Evolutionary conservation across 1,139 yeast species (phyloP).

Genomic region (Ogataea hybrid): DNA sequence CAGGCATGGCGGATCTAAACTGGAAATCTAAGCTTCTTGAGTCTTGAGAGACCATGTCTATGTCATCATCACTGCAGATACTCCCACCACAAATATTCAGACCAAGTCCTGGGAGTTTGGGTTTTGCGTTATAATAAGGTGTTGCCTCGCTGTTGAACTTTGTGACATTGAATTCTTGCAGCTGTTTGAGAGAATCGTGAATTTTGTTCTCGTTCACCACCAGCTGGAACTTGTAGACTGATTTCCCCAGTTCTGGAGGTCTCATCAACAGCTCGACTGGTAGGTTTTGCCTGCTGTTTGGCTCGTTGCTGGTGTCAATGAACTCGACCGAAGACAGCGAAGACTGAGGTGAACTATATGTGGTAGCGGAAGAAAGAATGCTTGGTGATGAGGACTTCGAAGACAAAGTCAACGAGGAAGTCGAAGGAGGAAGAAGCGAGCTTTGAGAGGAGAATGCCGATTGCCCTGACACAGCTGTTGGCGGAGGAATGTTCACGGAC

Average conservation of each 20-base stretch:
- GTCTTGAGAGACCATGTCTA: conserved; percentile 7
- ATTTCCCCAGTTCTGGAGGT: conserved; percentile 20
- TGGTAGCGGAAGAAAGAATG: conserved; percentile 24
- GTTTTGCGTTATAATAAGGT: conserved; percentile 12
- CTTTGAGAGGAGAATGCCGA: background rate
- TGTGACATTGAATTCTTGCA: conserved; percentile 16
- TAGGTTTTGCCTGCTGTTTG: conserved; percentile 14
- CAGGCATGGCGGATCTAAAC: conserved; percentile 4
- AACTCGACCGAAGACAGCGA: conserved; percentile 24
- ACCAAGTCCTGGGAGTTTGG: conserved; percentile 19
- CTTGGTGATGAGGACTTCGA: conserved; percentile 25
- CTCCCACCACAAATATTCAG: conserved; percentile 5
- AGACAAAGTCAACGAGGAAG: conserved; percentile 15
- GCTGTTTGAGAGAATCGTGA: conserved; percentile 13
- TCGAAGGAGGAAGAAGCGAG: conserved; percentile 7
- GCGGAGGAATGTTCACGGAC: background rate
- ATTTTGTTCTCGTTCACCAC: conserved; percentile 24
- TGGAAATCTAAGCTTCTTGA: conserved; percentile 13
- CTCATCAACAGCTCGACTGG: conserved; percentile 27
- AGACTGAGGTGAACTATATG: conserved; percentile 28
- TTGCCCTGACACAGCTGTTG: conserved; percentile 1
- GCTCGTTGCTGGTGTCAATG: conserved; percentile 11
- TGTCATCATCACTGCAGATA: conserved; percentile 10
- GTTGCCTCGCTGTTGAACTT: conserved; percentile 9
- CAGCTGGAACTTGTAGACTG: conserved; percentile 24